Percentiles rank a stretch among this genome's conserved stretches.
These are phyloP conservation scores for Phytopythium boreale DNA, from an alignment of 352 stramenopile species.

Conservation along the genomic window DNA sequence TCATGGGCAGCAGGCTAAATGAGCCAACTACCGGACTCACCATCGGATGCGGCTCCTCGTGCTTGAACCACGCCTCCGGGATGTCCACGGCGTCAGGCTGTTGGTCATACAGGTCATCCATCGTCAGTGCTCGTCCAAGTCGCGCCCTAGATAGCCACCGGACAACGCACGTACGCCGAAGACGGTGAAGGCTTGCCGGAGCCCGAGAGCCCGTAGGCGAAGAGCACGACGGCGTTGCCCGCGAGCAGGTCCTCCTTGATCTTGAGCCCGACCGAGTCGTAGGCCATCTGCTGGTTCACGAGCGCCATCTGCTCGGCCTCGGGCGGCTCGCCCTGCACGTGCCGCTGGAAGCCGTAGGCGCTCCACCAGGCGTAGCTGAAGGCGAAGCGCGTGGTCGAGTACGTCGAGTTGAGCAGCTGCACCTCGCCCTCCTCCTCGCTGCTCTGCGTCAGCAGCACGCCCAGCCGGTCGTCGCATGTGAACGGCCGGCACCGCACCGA, in stretches of 20 bases:
- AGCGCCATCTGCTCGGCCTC: constrained; percentile 84
- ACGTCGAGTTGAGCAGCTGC: constrained; percentile 91
- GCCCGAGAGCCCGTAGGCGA: constrained; percentile 91
- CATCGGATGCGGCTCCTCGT: constrained; percentile 82
- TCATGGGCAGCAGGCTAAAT: background rate
- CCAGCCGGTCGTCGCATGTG: constrained; percentile 89
- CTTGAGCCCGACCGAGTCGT: constrained; percentile 85
- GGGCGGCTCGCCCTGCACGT: constrained; percentile 66
- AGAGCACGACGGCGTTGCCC: constrained; percentile 92
- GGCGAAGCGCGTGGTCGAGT: constrained; percentile 90
- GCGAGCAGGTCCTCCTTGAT: constrained; percentile 91
- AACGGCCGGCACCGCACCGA: constrained; percentile 86
- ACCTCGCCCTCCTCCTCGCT: constrained; percentile 92
- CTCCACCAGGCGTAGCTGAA: constrained; percentile 95
- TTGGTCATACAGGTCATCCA: constrained; percentile 5
- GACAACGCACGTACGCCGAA: constrained; percentile 69
- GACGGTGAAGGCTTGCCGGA: constrained; percentile 93
- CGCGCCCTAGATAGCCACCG: background rate
- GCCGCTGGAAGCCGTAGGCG: constrained; percentile 90
- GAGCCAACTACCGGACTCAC: constrained; percentile 24
- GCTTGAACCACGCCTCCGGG: constrained; percentile 93
- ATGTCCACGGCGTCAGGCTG: constrained; percentile 90
- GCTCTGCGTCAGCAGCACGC: constrained; percentile 90
- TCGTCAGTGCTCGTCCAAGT: background rate
- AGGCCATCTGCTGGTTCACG: constrained; percentile 90